phyloP scores from a whole-genome alignment of 352 stramenopile genomes.

The Pythium scleroteichum region DNA sequence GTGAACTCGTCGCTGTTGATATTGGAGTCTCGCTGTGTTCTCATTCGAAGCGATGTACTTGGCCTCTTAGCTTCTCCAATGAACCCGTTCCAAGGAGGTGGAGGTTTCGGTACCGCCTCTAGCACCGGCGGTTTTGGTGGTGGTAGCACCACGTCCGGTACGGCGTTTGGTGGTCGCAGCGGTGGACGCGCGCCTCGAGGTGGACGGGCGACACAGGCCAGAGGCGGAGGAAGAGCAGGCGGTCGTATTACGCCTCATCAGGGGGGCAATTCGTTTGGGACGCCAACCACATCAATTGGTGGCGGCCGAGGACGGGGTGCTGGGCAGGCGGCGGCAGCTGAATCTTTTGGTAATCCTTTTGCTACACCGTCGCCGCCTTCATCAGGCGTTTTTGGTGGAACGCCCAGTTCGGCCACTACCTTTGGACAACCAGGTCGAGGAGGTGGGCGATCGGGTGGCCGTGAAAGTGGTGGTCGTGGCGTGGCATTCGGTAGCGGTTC shows the following conservation, averaged over 20 bases:
- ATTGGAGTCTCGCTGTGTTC: too few relatives aligned
- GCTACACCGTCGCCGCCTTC: not conserved
- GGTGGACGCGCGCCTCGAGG: slow-evolving; percentile 15
- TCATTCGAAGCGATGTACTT: too few relatives aligned
- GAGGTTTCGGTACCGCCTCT: slow-evolving; percentile 5
- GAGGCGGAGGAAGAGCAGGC: slow-evolving; percentile 16
- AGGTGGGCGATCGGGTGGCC: slow-evolving; percentile 7
- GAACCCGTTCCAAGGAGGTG: slow-evolving; percentile 27
- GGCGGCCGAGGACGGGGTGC: slow-evolving; percentile 1
- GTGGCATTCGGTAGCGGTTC: slow-evolving; percentile 14
- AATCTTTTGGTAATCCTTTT: slow-evolving; percentile 14
- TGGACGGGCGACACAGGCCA: slow-evolving; percentile 7
- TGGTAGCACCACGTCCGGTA: not conserved
- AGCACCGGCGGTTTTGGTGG: slow-evolving; percentile 5
- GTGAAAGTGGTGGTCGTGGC: not conserved
- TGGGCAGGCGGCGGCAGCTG: not conserved
- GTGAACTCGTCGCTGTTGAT: too few relatives aligned
- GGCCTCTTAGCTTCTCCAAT: slow-evolving; percentile 11
- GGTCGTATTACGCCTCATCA: not conserved
- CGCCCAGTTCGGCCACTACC: slow-evolving; percentile 1
- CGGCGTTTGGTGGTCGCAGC: slow-evolving; percentile 14
- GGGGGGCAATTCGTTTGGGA: not conserved
- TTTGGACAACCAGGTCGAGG: slow-evolving; percentile 22
- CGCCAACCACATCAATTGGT: not conserved
- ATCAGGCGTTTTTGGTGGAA: not conserved